These are phyloP conservation scores for Cytidiella melzeri DNA, from an alignment of 768 basidiomycete species.

Conservation along the genomic window DNA sequence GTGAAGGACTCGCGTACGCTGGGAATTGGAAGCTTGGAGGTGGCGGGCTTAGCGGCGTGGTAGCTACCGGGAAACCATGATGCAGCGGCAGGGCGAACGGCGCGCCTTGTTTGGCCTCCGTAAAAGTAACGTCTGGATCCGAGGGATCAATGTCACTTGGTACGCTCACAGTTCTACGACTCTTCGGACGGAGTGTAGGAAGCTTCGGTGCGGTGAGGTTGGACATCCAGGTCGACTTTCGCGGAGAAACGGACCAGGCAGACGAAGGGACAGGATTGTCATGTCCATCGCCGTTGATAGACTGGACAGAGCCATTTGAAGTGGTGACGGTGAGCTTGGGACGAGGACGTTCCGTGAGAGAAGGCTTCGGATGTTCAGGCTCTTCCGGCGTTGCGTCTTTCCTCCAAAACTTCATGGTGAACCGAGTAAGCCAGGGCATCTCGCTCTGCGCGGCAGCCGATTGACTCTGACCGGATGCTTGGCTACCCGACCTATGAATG, in stretches of 20 bases:
- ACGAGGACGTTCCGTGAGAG: constrained; percentile 1
- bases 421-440: constrained; percentile 10
- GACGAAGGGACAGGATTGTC: constrained; percentile 21
- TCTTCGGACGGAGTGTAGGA: constrained; percentile 12
- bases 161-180: constrained; percentile 12
- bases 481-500: constrained; percentile 17
- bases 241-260: constrained; percentile 28
- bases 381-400: constrained; percentile 12
- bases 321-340: constrained; percentile 20
- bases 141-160: constrained; percentile 9
- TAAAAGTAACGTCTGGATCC: constrained; percentile 8
- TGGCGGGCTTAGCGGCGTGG: constrained; percentile 15
- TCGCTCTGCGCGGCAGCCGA: background rate
- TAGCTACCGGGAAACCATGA: constrained; percentile 29
- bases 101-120: constrained; percentile 14
- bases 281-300: constrained; percentile 24
- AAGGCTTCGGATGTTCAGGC: background rate
- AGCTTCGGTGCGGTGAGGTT: constrained; percentile 11
- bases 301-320: constrained; percentile 23
- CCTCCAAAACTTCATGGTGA: constrained; percentile 13
- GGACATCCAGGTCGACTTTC: constrained; percentile 20
- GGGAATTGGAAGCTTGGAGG: constrained; percentile 16
- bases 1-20: constrained; percentile 20
- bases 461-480: constrained; percentile 1
- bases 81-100: constrained; percentile 36